Conservation (phyloP, 768 basidiomycete species). For the Pleurotus pulmonarius region DNA sequence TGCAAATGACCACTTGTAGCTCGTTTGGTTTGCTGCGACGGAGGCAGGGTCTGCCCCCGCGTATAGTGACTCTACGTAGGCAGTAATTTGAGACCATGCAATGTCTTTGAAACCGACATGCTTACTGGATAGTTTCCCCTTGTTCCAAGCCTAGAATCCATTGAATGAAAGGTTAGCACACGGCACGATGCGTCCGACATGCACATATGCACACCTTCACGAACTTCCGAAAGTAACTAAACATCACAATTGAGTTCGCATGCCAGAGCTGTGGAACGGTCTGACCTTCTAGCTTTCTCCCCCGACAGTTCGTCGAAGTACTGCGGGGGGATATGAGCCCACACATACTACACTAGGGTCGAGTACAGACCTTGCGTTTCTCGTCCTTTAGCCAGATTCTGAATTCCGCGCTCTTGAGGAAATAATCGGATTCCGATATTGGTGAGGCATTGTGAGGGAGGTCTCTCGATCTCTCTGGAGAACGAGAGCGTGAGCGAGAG, state of each 20-base stretch:
- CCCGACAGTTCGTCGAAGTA: conserved; percentile 86
- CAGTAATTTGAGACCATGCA: not conserved
- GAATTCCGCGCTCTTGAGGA: conserved; percentile 85
- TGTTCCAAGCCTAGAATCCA: conserved; percentile 68
- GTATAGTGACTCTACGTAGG: conserved; percentile 48
- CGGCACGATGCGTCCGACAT: not conserved
- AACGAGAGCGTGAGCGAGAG: conserved; percentile 30
- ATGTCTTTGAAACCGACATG: conserved; percentile 1
- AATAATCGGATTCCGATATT: conserved; percentile 85
- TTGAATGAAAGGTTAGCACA: not conserved
- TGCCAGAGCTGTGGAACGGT: conserved; percentile 11
- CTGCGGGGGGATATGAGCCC: conserved; percentile 30
- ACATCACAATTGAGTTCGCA: conserved; percentile 23
- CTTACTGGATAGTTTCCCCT: conserved; percentile 66
- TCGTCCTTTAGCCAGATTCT: conserved; percentile 79
- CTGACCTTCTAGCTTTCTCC: conserved; percentile 75
- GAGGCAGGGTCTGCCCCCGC: conserved; percentile 54
- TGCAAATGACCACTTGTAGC: conserved; percentile 87
- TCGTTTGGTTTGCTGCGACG: conserved; percentile 67
- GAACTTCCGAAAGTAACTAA: conserved; percentile 90
- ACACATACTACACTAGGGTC: not conserved
- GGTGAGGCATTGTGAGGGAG: conserved; percentile 56
- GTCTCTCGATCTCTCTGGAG: conserved; percentile 36
- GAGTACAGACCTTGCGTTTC: conserved; percentile 38
- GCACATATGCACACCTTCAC: conserved; percentile 52